A percentile compares a stretch with the other conserved stretches of the same genome.
Evolutionary conservation across 139 green algal genomes (phyloP).

Genomic region (Tetradesmus lagerheimii): DNA sequence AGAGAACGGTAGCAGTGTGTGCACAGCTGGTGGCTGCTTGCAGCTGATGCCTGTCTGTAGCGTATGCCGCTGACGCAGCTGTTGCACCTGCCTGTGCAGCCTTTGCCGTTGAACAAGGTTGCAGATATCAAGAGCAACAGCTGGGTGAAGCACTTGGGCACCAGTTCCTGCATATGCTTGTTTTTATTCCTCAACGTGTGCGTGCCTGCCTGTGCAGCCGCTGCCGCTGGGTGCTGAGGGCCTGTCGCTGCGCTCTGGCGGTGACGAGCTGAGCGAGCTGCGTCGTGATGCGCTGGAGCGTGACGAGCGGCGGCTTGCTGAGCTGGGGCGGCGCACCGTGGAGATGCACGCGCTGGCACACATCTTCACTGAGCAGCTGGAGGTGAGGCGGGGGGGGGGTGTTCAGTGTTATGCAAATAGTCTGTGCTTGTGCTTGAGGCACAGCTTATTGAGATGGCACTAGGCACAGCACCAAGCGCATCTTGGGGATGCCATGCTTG

Average conservation of each 20-base stretch:
- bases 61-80: no score
- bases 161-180: no score
- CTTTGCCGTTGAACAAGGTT: no score
- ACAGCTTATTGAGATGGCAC: neutral
- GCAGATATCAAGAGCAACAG: no score
- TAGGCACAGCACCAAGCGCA: neutral
- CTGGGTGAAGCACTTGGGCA: no score
- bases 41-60: no score
- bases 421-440: neutral
- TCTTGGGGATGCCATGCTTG: no score
- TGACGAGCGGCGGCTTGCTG: slow-evolving; percentile 92
- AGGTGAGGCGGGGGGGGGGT: slow-evolving; percentile 64
- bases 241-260: slow-evolving; percentile 60
- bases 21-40: no score
- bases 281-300: slow-evolving; percentile 84
- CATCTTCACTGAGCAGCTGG: slow-evolving; percentile 80
- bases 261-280: slow-evolving; percentile 69
- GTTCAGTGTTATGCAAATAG: neutral
- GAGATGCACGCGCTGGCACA: slow-evolving; percentile 95
- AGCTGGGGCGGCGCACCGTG: slow-evolving; percentile 90
- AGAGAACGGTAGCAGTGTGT: no score
- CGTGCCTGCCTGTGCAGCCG: neutral
- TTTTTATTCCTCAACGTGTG: neutral
- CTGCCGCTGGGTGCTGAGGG: slow-evolving; percentile 50
- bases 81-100: no score